Conservation (phyloP, 1,139 yeast genomes). For the Yamadazyma buinensis region DNA sequence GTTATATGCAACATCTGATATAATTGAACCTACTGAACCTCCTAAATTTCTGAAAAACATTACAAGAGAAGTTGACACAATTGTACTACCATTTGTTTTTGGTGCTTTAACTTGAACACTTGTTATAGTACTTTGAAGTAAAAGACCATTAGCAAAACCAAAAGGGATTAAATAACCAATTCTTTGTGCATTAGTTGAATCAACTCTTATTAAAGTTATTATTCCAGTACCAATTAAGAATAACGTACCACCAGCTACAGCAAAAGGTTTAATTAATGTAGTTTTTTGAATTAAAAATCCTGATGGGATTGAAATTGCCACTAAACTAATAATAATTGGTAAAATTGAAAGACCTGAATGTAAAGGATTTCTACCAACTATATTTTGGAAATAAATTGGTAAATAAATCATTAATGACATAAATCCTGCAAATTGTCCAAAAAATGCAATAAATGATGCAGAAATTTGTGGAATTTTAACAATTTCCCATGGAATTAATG, state of each 20-base stretch:
- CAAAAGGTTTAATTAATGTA: constrained; percentile 28
- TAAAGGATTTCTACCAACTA: constrained; percentile 29
- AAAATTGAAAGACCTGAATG: constrained; percentile 37
- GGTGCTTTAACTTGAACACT: constrained; percentile 35
- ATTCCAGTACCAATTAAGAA: constrained; percentile 34
- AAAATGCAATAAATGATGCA: constrained; percentile 21
- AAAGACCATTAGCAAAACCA: constrained; percentile 29
- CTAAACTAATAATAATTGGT: constrained; percentile 33
- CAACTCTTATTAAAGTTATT: constrained; percentile 26
- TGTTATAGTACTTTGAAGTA: constrained; percentile 27
- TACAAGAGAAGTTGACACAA: constrained; percentile 32
- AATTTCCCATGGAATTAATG: constrained; percentile 26
- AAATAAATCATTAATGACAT: constrained; percentile 24
- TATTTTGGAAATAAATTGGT: constrained; percentile 37
- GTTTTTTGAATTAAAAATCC: constrained; percentile 31
- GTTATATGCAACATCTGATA: constrained; percentile 33
- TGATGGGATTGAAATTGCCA: constrained; percentile 23
- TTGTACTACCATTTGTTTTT: constrained; percentile 32
- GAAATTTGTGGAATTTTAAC: constrained; percentile 20
- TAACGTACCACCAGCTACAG: constrained; percentile 21
- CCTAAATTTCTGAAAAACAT: constrained; percentile 30
- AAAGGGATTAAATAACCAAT: constrained; percentile 34
- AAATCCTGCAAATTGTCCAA: constrained; percentile 23
- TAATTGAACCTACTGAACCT: constrained; percentile 28
- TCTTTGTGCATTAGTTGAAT: constrained; percentile 21